phyloP scores from a whole-genome alignment of 1,284 basidiomycete species.

The Ganoderma boninense region DNA sequence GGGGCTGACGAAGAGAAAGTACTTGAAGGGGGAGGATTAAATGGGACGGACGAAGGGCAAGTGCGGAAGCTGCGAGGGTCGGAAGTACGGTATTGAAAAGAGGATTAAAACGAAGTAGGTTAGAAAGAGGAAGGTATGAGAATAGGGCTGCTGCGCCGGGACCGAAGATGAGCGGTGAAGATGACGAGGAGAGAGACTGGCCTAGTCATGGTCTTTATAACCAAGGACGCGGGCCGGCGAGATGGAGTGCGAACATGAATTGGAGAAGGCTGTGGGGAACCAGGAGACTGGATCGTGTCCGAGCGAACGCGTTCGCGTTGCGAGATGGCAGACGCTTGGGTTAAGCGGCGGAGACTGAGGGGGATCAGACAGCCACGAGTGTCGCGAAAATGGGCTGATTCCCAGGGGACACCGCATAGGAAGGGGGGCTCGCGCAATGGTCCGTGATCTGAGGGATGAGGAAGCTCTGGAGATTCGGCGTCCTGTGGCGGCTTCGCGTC shows the following conservation, averaged over 20 bases:
- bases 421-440: constrained; percentile 1
- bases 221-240: not conserved
- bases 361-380: constrained; percentile 6
- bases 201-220: constrained; percentile 31
- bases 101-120: constrained; percentile 30
- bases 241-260: constrained; percentile 12
- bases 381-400: not conserved
- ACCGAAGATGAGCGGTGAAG: constrained; percentile 28
- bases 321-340: constrained; percentile 27
- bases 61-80: constrained; percentile 10
- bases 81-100: constrained; percentile 15
- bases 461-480: constrained; percentile 15
- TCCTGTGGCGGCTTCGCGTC: constrained; percentile 9
- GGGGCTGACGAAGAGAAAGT: constrained; percentile 10
- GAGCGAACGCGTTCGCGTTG: constrained; percentile 15
- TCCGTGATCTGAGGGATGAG: constrained; percentile 14
- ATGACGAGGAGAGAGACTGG: constrained; percentile 18
- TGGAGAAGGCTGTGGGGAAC: constrained; percentile 20
- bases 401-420: constrained; percentile 19
- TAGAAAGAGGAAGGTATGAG: constrained; percentile 23
- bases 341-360: constrained; percentile 29
- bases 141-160: constrained; percentile 25
- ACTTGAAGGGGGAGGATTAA: constrained; percentile 16
- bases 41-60: constrained; percentile 18
- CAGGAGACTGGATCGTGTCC: constrained; percentile 23